Evolutionary conservation across 1,139 yeast genomes (phyloP), one percentile per base, ranked within the genome.

Genomic region (Yamadazyma triangularis): DNA sequence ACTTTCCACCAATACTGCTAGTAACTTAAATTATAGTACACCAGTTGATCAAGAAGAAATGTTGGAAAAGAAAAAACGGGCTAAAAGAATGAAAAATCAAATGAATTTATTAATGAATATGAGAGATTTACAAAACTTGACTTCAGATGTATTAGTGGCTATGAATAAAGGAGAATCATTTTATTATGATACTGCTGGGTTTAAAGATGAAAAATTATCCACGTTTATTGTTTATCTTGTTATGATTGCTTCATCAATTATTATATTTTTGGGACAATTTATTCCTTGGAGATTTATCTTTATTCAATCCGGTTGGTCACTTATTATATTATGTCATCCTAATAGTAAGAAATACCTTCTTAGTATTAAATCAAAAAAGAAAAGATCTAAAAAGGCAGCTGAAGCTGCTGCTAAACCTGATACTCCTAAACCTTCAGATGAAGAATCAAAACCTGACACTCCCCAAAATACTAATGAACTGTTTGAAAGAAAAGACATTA

Each of bases 261-360:
- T 77, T 1, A 58, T 77, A 24, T 50, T 73, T 6, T 52, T 77
- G 10, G 87, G 94, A 0, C 70, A 75, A 10, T 78, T 66, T 35
- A 70, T 86, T 14, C 88, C 89, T 2, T 77, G 93, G 81, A 70
- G 77, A 32, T 41, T 69, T 1, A 59, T 82, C 2, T 70, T 79
- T 35, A 77, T 74, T 28, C 61, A 61, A 14, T 41, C 63, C 3
- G 79, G 80, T 0, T 84, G 94, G 94, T 42, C 47, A 0, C 44
- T 56, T 0, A 40, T 66, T 1, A 41, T 74, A 14, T 41, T 65
- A 21, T 69, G 77, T 27, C 93, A 82, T 51, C 91, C 91, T 2
- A 62, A 60, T 27, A 56, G 68, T 23, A 70, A 66, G 39, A 56
- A 55, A 48, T 67, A 42, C 29, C 47, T 58, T 29, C 44, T 51